Conservation (phyloP, 495 filamentous ascomycete species). For the Penicillium ucsense region DNA sequence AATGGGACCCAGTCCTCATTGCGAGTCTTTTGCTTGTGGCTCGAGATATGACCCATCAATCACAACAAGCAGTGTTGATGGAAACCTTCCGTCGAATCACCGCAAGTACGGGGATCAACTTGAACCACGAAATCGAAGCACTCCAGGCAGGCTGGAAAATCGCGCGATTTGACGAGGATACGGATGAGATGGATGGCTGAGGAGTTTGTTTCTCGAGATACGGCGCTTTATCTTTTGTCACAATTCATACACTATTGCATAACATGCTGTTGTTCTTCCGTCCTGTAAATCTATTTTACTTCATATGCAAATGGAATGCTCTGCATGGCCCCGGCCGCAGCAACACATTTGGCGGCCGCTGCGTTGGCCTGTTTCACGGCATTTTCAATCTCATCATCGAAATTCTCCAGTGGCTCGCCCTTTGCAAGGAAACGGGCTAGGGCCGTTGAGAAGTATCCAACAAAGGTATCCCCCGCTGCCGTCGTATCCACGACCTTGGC, state of each 20-base stretch:
- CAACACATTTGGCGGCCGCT: slow-evolving; percentile 15
- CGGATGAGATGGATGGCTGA: slow-evolving; percentile 7
- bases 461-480: slow-evolving; percentile 80
- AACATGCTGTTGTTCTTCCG: neutral
- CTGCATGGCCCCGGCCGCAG: slow-evolving; percentile 15
- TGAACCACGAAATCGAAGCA: slow-evolving; percentile 8
- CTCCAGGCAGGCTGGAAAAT: slow-evolving; percentile 11
- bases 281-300: slow-evolving; percentile 3
- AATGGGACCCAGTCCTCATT: slow-evolving; percentile 19
- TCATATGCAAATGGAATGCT: slow-evolving; percentile 22
- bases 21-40: slow-evolving; percentile 13
- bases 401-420: slow-evolving; percentile 5
- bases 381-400: slow-evolving; percentile 11
- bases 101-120: slow-evolving; percentile 12
- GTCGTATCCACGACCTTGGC: slow-evolving; percentile 74
- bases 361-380: slow-evolving; percentile 14
- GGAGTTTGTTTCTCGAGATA: too few species aligned
- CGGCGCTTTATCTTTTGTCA: neutral
- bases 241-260: neutral
- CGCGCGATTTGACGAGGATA: slow-evolving; percentile 16
- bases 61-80: slow-evolving; percentile 13
- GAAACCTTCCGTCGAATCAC: slow-evolving; percentile 8
- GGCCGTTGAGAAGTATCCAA: slow-evolving; percentile 33
- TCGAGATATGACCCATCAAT: slow-evolving; percentile 18
- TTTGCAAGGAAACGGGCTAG: slow-evolving; percentile 14